Conservation (phyloP, 2,329 filamentous ascomycete species). For the Aspergillus glaucus region DNA sequence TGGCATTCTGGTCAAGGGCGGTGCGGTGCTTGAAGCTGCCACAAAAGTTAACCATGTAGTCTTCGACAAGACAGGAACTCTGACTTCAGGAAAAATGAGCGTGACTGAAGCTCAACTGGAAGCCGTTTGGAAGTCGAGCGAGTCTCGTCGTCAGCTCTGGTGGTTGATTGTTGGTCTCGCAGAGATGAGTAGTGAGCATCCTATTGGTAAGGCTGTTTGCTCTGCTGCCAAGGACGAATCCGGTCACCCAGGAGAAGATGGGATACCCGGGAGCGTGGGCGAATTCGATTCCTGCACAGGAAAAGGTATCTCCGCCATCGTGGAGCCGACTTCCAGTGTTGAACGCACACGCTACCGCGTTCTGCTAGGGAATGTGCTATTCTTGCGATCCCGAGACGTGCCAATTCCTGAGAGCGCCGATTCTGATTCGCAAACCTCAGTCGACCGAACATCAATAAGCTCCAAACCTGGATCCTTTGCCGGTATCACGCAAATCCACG, state of each 20-base stretch:
- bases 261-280: conserved; percentile 74
- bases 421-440: conserved; percentile 23
- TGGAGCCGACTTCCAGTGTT: conserved; percentile 67
- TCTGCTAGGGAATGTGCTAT: conserved; percentile 75
- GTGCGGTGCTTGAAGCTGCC: conserved; percentile 81
- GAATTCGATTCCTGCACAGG: conserved; percentile 81
- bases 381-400: conserved; percentile 66
- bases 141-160: conserved; percentile 70
- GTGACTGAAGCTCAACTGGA: conserved; percentile 67
- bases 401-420: conserved; percentile 36
- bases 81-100: conserved; percentile 93
- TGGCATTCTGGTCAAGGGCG: conserved; percentile 96
- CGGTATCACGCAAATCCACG: conserved; percentile 84
- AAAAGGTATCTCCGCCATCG: conserved; percentile 72
- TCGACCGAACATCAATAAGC: conserved; percentile 20
- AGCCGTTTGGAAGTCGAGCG: conserved; percentile 61
- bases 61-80: conserved; percentile 91
- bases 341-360: conserved; percentile 68
- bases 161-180: conserved; percentile 95
- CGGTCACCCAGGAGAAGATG: conserved; percentile 62
- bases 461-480: conserved; percentile 40
- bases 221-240: conserved; percentile 69
- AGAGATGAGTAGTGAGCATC: conserved; percentile 93
- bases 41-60: conserved; percentile 87
- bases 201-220: conserved; percentile 84